phyloP scores from a whole-genome alignment of 129 eudicot species.

The Flaveria trinervia region DNA sequence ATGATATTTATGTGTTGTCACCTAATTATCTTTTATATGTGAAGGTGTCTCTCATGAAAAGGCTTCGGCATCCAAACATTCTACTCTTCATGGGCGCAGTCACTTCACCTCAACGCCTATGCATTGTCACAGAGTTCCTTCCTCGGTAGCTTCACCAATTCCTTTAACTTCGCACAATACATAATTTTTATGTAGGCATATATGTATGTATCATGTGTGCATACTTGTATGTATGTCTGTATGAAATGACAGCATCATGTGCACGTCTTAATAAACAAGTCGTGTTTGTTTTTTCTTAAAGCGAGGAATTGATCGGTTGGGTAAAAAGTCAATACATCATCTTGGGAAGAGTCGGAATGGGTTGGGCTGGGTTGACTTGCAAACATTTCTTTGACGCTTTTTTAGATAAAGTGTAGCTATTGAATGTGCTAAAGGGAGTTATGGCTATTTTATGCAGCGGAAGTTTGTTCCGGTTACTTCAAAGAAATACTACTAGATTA shows the following conservation, averaged over 20 bases:
- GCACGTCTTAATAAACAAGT: slow-evolving; percentile 1
- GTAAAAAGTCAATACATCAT: background rate
- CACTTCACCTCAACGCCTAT: slow-evolving; percentile 88
- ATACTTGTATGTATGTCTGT: background rate
- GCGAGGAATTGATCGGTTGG: background rate
- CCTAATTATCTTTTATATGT: background rate
- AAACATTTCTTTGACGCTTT: background rate
- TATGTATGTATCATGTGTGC: background rate
- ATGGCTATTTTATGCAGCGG: slow-evolving; percentile 52
- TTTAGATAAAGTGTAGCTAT: background rate
- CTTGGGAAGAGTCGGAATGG: background rate
- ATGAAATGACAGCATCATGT: background rate
- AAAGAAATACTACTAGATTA: slow-evolving; percentile 60
- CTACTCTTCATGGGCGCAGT: slow-evolving; percentile 98
- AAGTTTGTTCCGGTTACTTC: slow-evolving; percentile 80
- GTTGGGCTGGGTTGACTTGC: slow-evolving; percentile 9
- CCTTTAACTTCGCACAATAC: background rate
- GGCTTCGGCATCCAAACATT: slow-evolving; percentile 93
- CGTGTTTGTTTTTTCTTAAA: background rate
- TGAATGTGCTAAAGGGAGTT: slow-evolving; percentile 14
- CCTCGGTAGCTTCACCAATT: slow-evolving; percentile 62
- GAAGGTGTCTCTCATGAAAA: slow-evolving; percentile 93
- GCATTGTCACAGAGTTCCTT: slow-evolving; percentile 97
- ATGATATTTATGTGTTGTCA: slow-evolving; percentile 1
- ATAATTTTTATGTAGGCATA: background rate